Evolutionary conservation across 164 flowering plant species (phyloP), one percentile per base, ranked within the genome.

Genomic region (Saururus chinensis): DNA sequence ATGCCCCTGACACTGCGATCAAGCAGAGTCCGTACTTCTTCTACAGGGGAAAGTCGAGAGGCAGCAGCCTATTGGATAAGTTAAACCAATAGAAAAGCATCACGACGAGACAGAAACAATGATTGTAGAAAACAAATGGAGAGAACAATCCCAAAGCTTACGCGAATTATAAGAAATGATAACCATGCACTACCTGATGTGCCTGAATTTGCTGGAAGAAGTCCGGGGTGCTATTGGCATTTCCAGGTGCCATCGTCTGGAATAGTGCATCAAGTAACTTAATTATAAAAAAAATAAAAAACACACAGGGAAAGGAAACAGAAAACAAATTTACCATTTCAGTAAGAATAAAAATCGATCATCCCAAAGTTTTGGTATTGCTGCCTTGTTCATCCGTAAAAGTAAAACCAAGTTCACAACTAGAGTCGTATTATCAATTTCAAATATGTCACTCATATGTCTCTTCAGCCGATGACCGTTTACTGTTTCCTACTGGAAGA

Each of bases 21-120:
- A 57, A 88, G 81, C 21, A 86, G 64, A 11, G 91, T 91, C 30
- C 82, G 78, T 58, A 91, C 68, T 75, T 85, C 87, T 65, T 86
- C 92, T 60, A 77, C 53, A 0, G 95, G 87, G n/a, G 87, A 71
- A 57, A 91, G 85, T 68, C 93, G 77, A 57, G 86, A 79, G 26
- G 93, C 96, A 59, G 70, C 69, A 67, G 84, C 83, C 96, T 91
- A 19, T 19, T n/a, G 17, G 20, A 4, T 13, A 59, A 10, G 40
- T 35, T n/a, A 19, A 11, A 24, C 16, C 35, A 20, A 16, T 11
- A 24, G 20, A n/a, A 20, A 37, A 19, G 4, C 5, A 17, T 35
- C 7, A n/a, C 13, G 10, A 19, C n/a, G 20, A 11, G n/a, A n/a
- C n/a, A n/a, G 9, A 52, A 5, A 3, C 49, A 52, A 9, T 24